Evolutionary conservation across 306 rosid species (phyloP), one percentile per base, ranked within the genome.

Genomic region (Cicer pinnatifidum): DNA sequence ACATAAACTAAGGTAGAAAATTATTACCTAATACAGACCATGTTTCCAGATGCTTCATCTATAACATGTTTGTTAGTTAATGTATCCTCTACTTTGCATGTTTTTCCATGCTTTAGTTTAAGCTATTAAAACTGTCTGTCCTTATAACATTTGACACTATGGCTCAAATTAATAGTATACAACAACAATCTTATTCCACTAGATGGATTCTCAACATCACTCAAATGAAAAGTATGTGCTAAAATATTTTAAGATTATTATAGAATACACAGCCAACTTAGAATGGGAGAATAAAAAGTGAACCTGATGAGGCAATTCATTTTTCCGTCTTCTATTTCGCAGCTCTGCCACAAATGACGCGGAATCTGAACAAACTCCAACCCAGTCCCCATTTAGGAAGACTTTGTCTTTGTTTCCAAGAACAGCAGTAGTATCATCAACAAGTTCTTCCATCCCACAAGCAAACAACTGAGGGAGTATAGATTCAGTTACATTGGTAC

Each of bases 341-440:
- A 95, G 85, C 63, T 66, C 82, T 0, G 50, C 63, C 23, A 85
- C 97, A 85, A 95, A 95, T 19, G 85, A 72, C 50, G 44, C 17
- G 73, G 99, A 84, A 81, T 88, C 83, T 19, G 72, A 75, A 83
- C 97, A 91, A 35, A 90, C 87, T 62, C 99, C 99, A 75, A 90
- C 85, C 99, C 99, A 95, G 17, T 88, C 94, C 52, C 99, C 99
- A 68, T 91, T 90, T 57, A 91, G 77, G 77, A 95, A 85, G 69
- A 95, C 84, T 81, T 88, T 95, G 57, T 83, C 69, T 82, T 78
- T 90, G 77, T 85, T 80, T n/a, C 77, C 76, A 23, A 95, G 76
- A 58, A 73, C 70, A 65, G 96, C 82, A 60, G 67, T 76, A 33
- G 92, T 71, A 76, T 94, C 95, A 81, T 91, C 86, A 44, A 73